Evolutionary conservation across 495 filamentous ascomycete species (phyloP), one percentile per base, ranked within the genome.

Genomic region (Trypethelium eluteriae): DNA sequence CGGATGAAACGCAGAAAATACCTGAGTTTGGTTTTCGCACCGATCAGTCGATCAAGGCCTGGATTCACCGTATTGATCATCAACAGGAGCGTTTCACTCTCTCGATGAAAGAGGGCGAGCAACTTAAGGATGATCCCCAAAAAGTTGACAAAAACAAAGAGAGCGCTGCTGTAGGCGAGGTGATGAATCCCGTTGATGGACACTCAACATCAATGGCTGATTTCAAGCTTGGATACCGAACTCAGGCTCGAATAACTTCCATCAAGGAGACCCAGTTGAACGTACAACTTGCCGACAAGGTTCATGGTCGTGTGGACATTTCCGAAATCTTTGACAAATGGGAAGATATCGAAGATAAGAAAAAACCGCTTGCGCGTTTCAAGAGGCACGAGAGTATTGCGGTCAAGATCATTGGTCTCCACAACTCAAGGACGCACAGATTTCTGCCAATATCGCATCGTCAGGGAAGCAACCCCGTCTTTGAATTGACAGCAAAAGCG

Each of bases 401-500:
- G 11, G 93, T 92, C 38, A 86, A 88, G 63, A 84, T 98, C 50
- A 75, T 97, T 32, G 94, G 94, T 64, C 79, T 96, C 39, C 92
- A 97, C 72, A 91, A 97, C 79, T 89, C 91, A 49, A 86, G 87
- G 67, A 96, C 90, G 70, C 90, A 96, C 76, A 88, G 89, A 46
- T 98, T 93, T 78, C 83, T 98, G 47, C 91, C 94, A 32, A 93
- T 98, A 71, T 86, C 86, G 57, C 93, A 98, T 76, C 84, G 91
- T 64, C 83, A 83, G 46, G 86, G 85, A 63, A 92, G 90, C 71
- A 81, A 81, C 64, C 84, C 90, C 0, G 89, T 96, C 4, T 92
- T 92, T 65, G 94, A 98, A 74, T 82, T 98, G 16, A 91, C 93
- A n/a, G 84, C 90, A 9, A 96, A 92, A 74, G 84, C 85, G 38